phyloP scores from a whole-genome alignment of 1,284 basidiomycete genomes.

The Amylostereum areolatum region DNA sequence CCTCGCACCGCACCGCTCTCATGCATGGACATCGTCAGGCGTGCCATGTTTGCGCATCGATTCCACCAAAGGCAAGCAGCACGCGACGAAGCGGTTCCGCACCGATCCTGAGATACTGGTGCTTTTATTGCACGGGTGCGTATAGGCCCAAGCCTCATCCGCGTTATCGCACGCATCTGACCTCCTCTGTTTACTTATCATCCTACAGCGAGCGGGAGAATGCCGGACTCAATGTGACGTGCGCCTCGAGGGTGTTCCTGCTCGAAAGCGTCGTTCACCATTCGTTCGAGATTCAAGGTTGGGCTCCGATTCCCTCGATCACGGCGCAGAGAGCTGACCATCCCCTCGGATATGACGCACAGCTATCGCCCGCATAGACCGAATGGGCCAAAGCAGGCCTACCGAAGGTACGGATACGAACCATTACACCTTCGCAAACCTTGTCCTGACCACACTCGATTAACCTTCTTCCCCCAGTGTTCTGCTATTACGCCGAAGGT shows the following conservation, averaged over 20 bases:
- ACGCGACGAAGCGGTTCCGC: conserved; percentile 45
- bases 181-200: neutral
- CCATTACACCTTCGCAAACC: neutral
- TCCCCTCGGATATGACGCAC: conserved; percentile 6
- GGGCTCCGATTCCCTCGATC: too few relatives aligned
- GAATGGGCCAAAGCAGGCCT: conserved; percentile 66
- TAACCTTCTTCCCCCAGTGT: conserved; percentile 38
- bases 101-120: conserved; percentile 57
- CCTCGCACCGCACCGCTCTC: neutral
- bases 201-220: conserved; percentile 73
- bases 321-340: too few relatives aligned
- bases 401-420: conserved; percentile 52
- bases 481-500: conserved; percentile 77
- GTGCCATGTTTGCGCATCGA: conserved; percentile 65
- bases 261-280: conserved; percentile 78
- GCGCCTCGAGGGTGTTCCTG: conserved; percentile 70
- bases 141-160: too few relatives aligned
- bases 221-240: conserved; percentile 73
- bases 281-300: conserved; percentile 75
- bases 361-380: conserved; percentile 79
- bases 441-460: conserved; percentile 2
- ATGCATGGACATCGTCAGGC: conserved; percentile 24
- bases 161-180: too few relatives aligned
- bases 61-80: conserved; percentile 31
- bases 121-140: conserved; percentile 68